Percentiles rank a stretch among this genome's conserved stretches.
These are phyloP conservation scores for Phytophthora melonis DNA, from an alignment of 352 stramenopile species.

Conservation along the genomic window DNA sequence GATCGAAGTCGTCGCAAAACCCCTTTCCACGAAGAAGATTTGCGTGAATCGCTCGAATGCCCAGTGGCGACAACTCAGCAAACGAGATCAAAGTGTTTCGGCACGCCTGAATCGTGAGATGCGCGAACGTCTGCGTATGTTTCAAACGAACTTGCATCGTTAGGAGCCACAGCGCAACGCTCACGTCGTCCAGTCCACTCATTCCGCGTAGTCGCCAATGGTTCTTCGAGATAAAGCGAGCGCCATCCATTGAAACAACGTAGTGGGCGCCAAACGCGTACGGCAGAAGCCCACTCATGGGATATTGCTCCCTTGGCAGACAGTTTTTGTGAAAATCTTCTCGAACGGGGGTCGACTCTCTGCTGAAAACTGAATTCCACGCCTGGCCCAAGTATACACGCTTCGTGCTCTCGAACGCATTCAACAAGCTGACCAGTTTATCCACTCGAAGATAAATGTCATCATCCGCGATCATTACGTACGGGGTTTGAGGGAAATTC, in stretches of 20 bases:
- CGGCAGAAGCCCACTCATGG: slow-evolving; percentile 37
- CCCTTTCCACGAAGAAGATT: slow-evolving; percentile 27
- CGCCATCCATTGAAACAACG: slow-evolving; percentile 57
- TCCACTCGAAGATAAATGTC: slow-evolving; percentile 64
- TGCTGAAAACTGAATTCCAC: slow-evolving; percentile 1
- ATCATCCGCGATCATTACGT: slow-evolving; percentile 66
- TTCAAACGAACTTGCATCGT: slow-evolving; percentile 54
- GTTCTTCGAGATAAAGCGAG: slow-evolving; percentile 50
- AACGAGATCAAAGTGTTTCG: slow-evolving; percentile 44
- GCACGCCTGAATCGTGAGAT: slow-evolving; percentile 43
- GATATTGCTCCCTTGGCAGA: slow-evolving; percentile 44
- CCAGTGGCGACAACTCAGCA: slow-evolving; percentile 47
- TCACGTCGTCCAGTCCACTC: slow-evolving; percentile 65
- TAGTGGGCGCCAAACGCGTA: slow-evolving; percentile 56
- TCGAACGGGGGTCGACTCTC: slow-evolving; percentile 22
- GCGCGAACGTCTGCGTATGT: slow-evolving; percentile 39
- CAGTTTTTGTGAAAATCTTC: slow-evolving; percentile 43
- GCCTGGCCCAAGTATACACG: slow-evolving; percentile 11
- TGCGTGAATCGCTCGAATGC: slow-evolving; percentile 48
- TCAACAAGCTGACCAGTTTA: background rate
- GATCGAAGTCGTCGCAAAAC: slow-evolving; percentile 47
- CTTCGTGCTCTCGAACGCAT: background rate
- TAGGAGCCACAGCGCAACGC: slow-evolving; percentile 64
- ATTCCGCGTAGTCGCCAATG: slow-evolving; percentile 36
- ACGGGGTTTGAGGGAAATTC: slow-evolving; percentile 23